Evolutionary conservation across 1,139 yeast species (phyloP), one percentile per base, ranked within the genome.

Genomic region (Kurtzmaniella quercitrusa): DNA sequence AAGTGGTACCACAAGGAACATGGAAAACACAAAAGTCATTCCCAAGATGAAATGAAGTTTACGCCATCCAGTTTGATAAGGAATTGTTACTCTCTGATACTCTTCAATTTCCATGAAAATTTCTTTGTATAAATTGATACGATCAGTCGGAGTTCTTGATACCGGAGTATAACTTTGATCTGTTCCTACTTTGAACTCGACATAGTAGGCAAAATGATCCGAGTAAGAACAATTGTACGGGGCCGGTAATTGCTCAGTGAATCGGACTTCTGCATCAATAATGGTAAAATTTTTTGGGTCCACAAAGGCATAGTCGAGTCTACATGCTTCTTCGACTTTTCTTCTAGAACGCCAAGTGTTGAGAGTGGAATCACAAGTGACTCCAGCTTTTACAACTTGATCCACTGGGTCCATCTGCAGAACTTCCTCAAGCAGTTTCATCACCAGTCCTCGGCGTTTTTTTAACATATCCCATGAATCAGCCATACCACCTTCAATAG

Each of bases 181-280:
- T 26, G 20, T 16, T 17, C 20, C 15, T n/a, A 62, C 45, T 16
- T 41, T 40, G 34, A 83, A 59, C 15, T 79, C 78, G 15, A 88
- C 82, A 26, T 79, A 68, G 54, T 89, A 86, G 0, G 93, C 99
- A 71, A 94, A 93, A 67, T 93, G 98, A 59, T 93, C 99, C 0
- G 96, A 88, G 51, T 78, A 84, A 4, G 95, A 85, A 50, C 74
- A 68, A 6, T 87, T 83, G 12, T 78, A 63, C 2, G 71, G 70
- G 1, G 67, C 66, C 0, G 86, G 83, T 11, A 88, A 66, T 17
- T 60, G 56, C 39, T 88, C 96, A 0, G 88, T 82, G 57, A 91
- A 89, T 28, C 74, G 73, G 2, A 89, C 96, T 9, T 72, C 61
- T 0, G 94, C 89, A 17, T 70, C 72, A 0, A 74, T 50, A 0